Evolutionary conservation across 2,329 filamentous ascomycete species (phyloP).

Genomic region (Aspergillus sp.): DNA sequence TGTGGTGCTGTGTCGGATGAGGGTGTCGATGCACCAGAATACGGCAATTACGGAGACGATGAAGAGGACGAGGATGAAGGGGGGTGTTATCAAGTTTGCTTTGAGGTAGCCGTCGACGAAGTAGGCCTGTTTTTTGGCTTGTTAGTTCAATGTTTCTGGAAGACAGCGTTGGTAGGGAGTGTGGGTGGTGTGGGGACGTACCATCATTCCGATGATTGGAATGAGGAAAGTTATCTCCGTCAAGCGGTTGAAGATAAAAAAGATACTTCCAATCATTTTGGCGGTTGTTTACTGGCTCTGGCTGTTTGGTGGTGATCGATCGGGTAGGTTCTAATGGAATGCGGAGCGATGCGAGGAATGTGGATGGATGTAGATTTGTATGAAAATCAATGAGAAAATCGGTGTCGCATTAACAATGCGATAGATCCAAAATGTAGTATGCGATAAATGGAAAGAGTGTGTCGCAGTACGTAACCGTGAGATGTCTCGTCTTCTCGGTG

Average conservation of each 20-base stretch:
- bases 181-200: constrained; percentile 31
- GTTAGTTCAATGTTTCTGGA: constrained; percentile 9
- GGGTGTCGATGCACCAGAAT: constrained; percentile 65
- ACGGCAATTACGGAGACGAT: constrained; percentile 65
- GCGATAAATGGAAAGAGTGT: not conserved
- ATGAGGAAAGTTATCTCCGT: constrained; percentile 66
- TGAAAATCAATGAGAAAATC: not conserved
- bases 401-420: constrained; percentile 7
- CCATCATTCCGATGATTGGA: constrained; percentile 66
- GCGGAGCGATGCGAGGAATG: constrained; percentile 4
- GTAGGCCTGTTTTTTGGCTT: constrained; percentile 48
- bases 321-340: not conserved
- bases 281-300: constrained; percentile 10
- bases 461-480: not conserved
- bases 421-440: not conserved
- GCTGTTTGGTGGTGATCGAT: not conserved
- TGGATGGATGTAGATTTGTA: not conserved
- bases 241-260: constrained; percentile 66
- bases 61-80: constrained; percentile 66
- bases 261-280: constrained; percentile 58
- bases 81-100: constrained; percentile 62
- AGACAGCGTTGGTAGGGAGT: not conserved
- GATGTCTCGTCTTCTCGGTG: not conserved
- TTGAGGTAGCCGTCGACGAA: constrained; percentile 65
- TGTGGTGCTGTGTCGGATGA: constrained; percentile 63